phyloP scores from a whole-genome alignment of 2,329 filamentous ascomycete species.

The Penicillium decumbens region DNA sequence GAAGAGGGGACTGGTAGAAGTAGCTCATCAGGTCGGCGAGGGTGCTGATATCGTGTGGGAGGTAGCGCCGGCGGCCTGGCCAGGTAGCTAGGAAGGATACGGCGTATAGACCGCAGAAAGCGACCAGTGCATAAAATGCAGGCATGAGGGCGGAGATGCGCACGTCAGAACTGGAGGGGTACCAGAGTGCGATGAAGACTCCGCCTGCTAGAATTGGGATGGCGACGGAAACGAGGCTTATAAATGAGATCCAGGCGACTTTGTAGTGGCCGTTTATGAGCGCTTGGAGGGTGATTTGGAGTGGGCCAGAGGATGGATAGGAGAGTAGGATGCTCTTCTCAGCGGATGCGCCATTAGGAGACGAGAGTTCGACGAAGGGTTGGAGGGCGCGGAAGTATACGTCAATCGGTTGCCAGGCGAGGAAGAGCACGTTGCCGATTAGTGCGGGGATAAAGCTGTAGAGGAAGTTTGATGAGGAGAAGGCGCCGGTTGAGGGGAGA shows the following conservation, averaged over 20 bases:
- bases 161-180: conserved; percentile 42
- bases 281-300: conserved; percentile 52
- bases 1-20: conserved; percentile 65
- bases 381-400: conserved; percentile 57
- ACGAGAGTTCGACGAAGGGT: conserved; percentile 54
- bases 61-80: conserved; percentile 56
- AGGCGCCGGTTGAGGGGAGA: conserved; percentile 58
- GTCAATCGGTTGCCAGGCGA: conserved; percentile 57
- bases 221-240: conserved; percentile 49
- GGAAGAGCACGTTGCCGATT: conserved; percentile 56
- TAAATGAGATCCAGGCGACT: conserved; percentile 53
- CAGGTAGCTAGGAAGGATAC: conserved; percentile 59
- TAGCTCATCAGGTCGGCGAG: conserved; percentile 75
- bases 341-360: conserved; percentile 49
- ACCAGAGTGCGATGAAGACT: conserved; percentile 60
- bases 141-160: conserved; percentile 68
- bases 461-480: conserved; percentile 82
- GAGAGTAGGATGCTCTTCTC: conserved; percentile 54
- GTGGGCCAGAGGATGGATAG: conserved; percentile 52
- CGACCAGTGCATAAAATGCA: conserved; percentile 68
- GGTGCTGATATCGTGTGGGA: conserved; percentile 69
- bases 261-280: conserved; percentile 54
- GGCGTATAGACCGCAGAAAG: conserved; percentile 66
- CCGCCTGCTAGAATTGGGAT: conserved; percentile 58
- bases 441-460: conserved; percentile 63